phyloP scores from a whole-genome alignment of 2,329 filamentous ascomycete species.

The Stromatinia cepivora region DNA sequence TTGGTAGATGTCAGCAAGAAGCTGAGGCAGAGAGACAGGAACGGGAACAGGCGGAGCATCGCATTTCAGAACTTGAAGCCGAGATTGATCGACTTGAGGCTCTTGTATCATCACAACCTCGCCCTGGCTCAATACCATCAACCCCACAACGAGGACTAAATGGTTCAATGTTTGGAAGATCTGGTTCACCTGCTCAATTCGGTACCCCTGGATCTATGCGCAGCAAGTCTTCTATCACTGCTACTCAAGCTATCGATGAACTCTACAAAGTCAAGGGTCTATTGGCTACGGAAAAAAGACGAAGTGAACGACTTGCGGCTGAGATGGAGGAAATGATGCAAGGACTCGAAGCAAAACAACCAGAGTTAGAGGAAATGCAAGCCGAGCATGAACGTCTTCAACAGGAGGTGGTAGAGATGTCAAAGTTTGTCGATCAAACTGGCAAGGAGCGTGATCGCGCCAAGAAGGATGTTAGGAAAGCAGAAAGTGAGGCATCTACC shows the following conservation, averaged over 20 bases:
- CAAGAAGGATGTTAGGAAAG: conserved; percentile 75
- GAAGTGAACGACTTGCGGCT: conserved; percentile 70
- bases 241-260: conserved; percentile 64
- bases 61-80: conserved; percentile 64
- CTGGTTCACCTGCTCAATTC: conserved; percentile 57
- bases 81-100: conserved; percentile 61
- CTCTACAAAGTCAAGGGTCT: conserved; percentile 68
- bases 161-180: conserved; percentile 53
- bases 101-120: conserved; percentile 46
- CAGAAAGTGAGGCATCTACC: conserved; percentile 68
- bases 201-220: conserved; percentile 59
- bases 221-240: conserved; percentile 56
- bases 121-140: conserved; percentile 53
- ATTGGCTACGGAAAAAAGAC: conserved; percentile 71
- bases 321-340: conserved; percentile 84
- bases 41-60: conserved; percentile 60
- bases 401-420: conserved; percentile 80
- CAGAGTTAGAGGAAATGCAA: conserved; percentile 83
- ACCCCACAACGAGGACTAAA: conserved; percentile 57
- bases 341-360: conserved; percentile 80
- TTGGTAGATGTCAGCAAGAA: conserved; percentile 54
- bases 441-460: conserved; percentile 78
- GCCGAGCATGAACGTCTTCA: conserved; percentile 79
- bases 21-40: conserved; percentile 58
- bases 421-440: conserved; percentile 77